These are phyloP conservation scores for Leptographium radiaticola DNA, from an alignment of 2,329 filamentous ascomycete species.

Conservation along the genomic window DNA sequence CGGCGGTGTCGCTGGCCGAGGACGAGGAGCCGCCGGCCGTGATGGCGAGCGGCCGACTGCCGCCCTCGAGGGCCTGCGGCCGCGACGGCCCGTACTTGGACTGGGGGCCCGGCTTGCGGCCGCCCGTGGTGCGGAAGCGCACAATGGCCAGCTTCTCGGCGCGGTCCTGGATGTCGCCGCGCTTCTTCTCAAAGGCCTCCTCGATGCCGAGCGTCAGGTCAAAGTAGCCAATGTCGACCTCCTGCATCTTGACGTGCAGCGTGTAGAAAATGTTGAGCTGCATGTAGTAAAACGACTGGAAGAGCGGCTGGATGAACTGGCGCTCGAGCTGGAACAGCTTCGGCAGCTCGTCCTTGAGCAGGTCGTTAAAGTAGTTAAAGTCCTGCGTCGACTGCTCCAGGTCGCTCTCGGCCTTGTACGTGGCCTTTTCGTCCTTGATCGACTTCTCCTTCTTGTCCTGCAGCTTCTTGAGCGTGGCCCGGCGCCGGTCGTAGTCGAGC, in stretches of 20 bases:
- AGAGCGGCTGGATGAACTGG: conserved; percentile 91
- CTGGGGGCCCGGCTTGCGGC: conserved; percentile 44
- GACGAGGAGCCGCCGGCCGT: conserved; percentile 31
- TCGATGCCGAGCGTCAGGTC: conserved; percentile 83
- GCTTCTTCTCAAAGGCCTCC: conserved; percentile 79
- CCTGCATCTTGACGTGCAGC: conserved; percentile 94
- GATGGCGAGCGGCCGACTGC: conserved; percentile 35
- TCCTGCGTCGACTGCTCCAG: conserved; percentile 87
- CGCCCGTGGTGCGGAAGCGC: conserved; percentile 82
- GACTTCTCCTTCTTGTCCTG: conserved; percentile 96
- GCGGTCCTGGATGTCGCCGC: conserved; percentile 72
- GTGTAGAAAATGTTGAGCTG: conserved; percentile 99
- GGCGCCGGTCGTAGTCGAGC: conserved; percentile 86
- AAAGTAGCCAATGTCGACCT: conserved; percentile 94
- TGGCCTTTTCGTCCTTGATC: conserved; percentile 91
- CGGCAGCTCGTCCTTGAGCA: conserved; percentile 90
- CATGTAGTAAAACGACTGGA: conserved; percentile 99
- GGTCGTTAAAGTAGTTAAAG: conserved; percentile 94
- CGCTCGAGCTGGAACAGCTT: conserved; percentile 80
- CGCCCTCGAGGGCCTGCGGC: conserved; percentile 36
- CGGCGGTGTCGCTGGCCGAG: conserved; percentile 1
- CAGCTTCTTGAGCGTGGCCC: conserved; percentile 74
- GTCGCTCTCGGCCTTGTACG: conserved; percentile 91
- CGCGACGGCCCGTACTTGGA: conserved; percentile 22
- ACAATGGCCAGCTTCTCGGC: conserved; percentile 77